Base-by-base conservation (phyloP, 2,329 filamentous ascomycete species). In the Bipolaris victoriae region DNA sequence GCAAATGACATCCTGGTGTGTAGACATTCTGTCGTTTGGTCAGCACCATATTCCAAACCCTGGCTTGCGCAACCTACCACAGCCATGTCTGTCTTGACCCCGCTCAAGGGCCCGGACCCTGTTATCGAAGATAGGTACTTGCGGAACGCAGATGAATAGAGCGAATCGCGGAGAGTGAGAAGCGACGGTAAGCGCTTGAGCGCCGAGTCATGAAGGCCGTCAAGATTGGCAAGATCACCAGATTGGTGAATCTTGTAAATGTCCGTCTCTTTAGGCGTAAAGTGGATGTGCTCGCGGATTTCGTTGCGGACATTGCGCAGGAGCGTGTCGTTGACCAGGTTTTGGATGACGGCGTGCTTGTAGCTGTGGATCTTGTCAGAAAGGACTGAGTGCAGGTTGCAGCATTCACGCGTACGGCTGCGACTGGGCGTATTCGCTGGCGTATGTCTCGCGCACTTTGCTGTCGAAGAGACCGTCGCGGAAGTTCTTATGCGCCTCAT, bases 201-300 rank as follows among this genome's bases (percentile, higher is more conserved):
- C 6, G 93, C 92, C 7, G 88, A 88, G 73, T 96, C 89, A 61
- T 96, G 91, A 41, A 99, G 86, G 22, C 95, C 95, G 77, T 97
- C 94, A 57, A 99, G 87, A 78, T 99, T 99, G 45, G 95, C 95
- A 33, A 99, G 85, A 76, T 99, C 95, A 64, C 95, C 95, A 4
- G 94, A 98, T 81, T 99, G 95, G 83, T 97, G 93, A 73, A 99
- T 98, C 79, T 96, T 97, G 85, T 99, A 99, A 69, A 99, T 99
- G 77, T 99, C 95, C 46, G 95, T 99, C 79, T 99, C 95, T 78
- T 99, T 99, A 68, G 93, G 93, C 11, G 95, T 97, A 80, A 99
- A 99, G 66, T 91, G 88, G 66, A 99, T 90, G 73, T 97, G 93
- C 66, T 90, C 84, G 77, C 89, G 89, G 77, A 98, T 94, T 80